phyloP scores from a whole-genome alignment of 1,284 basidiomycete genomes.

The Pascua sp. region DNA sequence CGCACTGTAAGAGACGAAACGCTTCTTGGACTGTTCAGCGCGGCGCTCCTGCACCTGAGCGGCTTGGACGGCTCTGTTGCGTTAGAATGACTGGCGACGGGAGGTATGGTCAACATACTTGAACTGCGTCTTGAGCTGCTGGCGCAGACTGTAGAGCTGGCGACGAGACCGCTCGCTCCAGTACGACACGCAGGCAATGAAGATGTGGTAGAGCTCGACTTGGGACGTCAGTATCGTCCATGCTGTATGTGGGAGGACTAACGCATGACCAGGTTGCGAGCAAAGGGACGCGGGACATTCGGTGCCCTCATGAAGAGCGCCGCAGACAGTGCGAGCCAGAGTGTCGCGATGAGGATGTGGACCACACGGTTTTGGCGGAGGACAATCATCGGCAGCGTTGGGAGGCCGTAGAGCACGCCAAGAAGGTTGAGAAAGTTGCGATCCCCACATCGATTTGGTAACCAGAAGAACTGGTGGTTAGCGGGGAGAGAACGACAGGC shows the following conservation, averaged over 20 bases:
- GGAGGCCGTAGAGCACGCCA: conserved; percentile 53
- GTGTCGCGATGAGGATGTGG: conserved; percentile 59
- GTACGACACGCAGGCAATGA: conserved; percentile 46
- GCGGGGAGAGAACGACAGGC: background rate
- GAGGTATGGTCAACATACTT: conserved; percentile 1
- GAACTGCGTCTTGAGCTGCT: conserved; percentile 69
- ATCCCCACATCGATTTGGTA: background rate
- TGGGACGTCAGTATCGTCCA: background rate
- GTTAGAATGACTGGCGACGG: background rate
- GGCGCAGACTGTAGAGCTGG: conserved; percentile 60
- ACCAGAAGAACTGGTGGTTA: background rate
- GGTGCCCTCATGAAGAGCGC: background rate
- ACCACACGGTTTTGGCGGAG: conserved; percentile 65
- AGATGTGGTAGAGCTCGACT: conserved; percentile 44
- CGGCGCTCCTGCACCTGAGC: conserved; percentile 79
- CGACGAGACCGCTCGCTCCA: conserved; percentile 56
- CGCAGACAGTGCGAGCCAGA: conserved; percentile 54
- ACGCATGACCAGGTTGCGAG: conserved; percentile 43
- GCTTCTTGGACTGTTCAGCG: conserved; percentile 70
- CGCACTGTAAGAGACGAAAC: conserved; percentile 76
- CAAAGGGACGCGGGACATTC: conserved; percentile 51
- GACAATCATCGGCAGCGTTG: conserved; percentile 73
- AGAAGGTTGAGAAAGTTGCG: conserved; percentile 8
- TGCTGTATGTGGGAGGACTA: conserved; percentile 10
- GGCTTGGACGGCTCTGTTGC: conserved; percentile 64